These are phyloP conservation scores for Colletotrichum tropicicola DNA, from an alignment of 2,329 filamentous ascomycete genomes.

Conservation along the genomic window DNA sequence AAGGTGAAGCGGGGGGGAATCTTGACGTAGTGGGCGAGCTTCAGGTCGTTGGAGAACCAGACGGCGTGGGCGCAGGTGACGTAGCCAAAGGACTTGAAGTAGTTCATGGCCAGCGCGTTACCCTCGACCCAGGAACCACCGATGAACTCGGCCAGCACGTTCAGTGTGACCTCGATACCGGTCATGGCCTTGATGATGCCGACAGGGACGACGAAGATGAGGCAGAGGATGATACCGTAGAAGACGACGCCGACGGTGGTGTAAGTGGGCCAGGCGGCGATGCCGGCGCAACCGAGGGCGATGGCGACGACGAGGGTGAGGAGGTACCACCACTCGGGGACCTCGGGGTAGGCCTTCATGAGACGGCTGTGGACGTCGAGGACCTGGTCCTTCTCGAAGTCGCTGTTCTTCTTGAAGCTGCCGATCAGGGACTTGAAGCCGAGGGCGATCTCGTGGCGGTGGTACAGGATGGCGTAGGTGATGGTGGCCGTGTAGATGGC, in stretches of 20 bases:
- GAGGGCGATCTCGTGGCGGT: conserved; percentile 58
- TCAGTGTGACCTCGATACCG: conserved; percentile 59
- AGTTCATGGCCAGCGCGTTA: conserved; percentile 62
- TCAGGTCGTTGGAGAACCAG: conserved; percentile 44
- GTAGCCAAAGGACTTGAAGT: conserved; percentile 61
- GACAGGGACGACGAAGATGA: conserved; percentile 60
- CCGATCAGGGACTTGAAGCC: conserved; percentile 58
- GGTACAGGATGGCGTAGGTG: conserved; percentile 60
- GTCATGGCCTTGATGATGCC: conserved; percentile 64
- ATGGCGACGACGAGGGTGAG: conserved; percentile 52
- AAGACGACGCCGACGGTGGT: conserved; percentile 61
- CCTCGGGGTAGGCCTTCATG: conserved; percentile 55
- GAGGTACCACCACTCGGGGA: conserved; percentile 65
- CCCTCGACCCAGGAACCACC: conserved; percentile 60
- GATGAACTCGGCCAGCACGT: conserved; percentile 63
- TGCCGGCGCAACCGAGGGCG: conserved; percentile 54
- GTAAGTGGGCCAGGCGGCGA: conserved; percentile 58
- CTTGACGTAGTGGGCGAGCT: conserved; percentile 66
- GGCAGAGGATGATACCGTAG: conserved; percentile 57
- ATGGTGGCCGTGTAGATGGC: conserved; percentile 62
- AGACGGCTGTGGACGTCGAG: conserved; percentile 59
- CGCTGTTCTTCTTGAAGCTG: conserved; percentile 53
- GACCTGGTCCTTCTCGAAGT: conserved; percentile 41
- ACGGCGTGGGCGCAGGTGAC: conserved; percentile 35
- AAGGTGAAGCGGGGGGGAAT: conserved; percentile 71